A percentile compares a stretch with the other conserved stretches of the same genome.
Conservation (phyloP, 805 yeast genomes). For the Starmerella etchellsii region DNA sequence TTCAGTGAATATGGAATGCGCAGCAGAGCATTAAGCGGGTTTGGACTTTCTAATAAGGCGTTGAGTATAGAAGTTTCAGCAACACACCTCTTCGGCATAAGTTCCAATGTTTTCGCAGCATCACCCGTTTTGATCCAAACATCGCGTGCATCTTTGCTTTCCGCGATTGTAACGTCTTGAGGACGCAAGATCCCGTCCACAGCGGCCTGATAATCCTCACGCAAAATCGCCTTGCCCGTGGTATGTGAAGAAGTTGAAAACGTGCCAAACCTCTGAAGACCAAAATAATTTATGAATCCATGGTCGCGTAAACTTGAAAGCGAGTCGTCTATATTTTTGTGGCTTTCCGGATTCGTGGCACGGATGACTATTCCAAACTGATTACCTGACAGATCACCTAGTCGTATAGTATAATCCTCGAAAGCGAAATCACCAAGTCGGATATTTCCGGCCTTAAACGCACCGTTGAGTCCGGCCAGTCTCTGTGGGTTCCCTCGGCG, state of each 20-base stretch:
- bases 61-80: constrained; percentile 71
- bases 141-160: constrained; percentile 67
- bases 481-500: constrained; percentile 52
- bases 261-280: constrained; percentile 98
- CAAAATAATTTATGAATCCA: constrained; percentile 90
- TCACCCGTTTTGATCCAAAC: constrained; percentile 67
- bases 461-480: constrained; percentile 60
- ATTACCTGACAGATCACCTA: constrained; percentile 83
- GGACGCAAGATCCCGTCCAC: constrained; percentile 69
- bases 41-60: constrained; percentile 40
- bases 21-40: constrained; percentile 65
- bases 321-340: constrained; percentile 36
- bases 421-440: constrained; percentile 69
- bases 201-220: constrained; percentile 67
- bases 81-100: constrained; percentile 77
- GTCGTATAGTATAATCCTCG: constrained; percentile 43
- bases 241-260: constrained; percentile 84
- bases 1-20: constrained; percentile 84
- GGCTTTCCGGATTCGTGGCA: constrained; percentile 33
- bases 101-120: constrained; percentile 48
- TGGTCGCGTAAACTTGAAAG: constrained; percentile 40
- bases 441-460: constrained; percentile 48
- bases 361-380: constrained; percentile 78
- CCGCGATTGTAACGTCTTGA: constrained; percentile 73
- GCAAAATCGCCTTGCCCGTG: constrained; percentile 60